phyloP scores from a whole-genome alignment of 1,139 yeast genomes.

The Yamadazyma buinensis region DNA sequence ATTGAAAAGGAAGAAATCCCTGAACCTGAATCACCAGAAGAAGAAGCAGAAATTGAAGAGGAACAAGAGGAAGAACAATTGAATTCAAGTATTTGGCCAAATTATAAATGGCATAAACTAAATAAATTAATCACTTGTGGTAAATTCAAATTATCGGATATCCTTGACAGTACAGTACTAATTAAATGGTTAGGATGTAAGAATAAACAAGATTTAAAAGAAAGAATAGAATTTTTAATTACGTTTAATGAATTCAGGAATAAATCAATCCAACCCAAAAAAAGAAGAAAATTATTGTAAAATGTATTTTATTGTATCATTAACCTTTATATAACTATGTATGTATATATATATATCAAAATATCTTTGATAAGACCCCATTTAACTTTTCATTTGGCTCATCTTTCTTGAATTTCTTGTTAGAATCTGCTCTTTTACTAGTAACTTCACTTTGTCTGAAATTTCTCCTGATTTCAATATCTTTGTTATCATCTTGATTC shows the following conservation, averaged over 20 bases:
- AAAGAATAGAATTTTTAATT: slow-evolving; percentile 21
- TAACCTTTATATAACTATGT: too few species aligned
- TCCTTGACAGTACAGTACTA: slow-evolving; percentile 21
- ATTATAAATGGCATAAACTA: slow-evolving; percentile 22
- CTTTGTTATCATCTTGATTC: slow-evolving; percentile 17
- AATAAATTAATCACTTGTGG: slow-evolving; percentile 18
- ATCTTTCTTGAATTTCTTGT: slow-evolving; percentile 42
- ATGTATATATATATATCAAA: slow-evolving; percentile 7
- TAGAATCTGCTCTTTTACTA: slow-evolving; percentile 64
- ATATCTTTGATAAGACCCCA: slow-evolving; percentile 40
- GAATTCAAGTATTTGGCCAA: slow-evolving; percentile 18
- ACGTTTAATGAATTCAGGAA: slow-evolving; percentile 13
- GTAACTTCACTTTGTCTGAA: slow-evolving; percentile 64
- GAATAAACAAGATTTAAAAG: slow-evolving; percentile 18
- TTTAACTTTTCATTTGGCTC: slow-evolving; percentile 42
- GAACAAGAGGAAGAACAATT: neutral
- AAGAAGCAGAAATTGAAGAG: slow-evolving; percentile 1
- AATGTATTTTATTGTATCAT: slow-evolving; percentile 7
- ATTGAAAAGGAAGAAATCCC: slow-evolving; percentile 3
- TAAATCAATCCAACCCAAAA: too few species aligned
- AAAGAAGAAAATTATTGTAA: neutral
- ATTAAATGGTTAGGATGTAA: slow-evolving; percentile 18
- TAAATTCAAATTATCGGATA: slow-evolving; percentile 16
- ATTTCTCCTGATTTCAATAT: slow-evolving; percentile 41
- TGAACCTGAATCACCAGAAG: slow-evolving; percentile 6